Conservation (phyloP, 345 rosid genomes). For the Alliaria petiolata region DNA sequence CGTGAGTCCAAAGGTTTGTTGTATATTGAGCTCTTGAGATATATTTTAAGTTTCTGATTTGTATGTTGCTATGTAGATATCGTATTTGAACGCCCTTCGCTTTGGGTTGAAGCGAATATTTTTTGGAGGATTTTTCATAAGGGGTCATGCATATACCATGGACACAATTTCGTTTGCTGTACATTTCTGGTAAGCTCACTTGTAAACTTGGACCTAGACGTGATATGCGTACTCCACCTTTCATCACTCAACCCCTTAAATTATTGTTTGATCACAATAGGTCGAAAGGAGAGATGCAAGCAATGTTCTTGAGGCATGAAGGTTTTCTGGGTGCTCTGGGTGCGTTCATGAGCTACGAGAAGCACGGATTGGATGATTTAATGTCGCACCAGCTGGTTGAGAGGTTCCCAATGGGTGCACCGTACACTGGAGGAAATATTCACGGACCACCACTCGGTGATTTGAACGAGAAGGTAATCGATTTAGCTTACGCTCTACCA, state of each 20-base stretch:
- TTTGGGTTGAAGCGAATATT: slow-evolving; percentile 94
- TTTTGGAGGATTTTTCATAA: slow-evolving; percentile 95
- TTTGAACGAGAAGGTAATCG: slow-evolving; percentile 89
- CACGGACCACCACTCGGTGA: slow-evolving; percentile 97
- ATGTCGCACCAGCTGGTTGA: slow-evolving; percentile 98
- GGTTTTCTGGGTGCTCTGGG: slow-evolving; percentile 97
- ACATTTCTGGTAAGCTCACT: slow-evolving; percentile 77
- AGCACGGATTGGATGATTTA: slow-evolving; percentile 96
- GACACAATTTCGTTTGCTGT: slow-evolving; percentile 99
- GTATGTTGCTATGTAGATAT: slow-evolving; percentile 49
- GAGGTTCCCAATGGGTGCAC: slow-evolving; percentile 99
- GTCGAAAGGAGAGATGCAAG: slow-evolving; percentile 93
- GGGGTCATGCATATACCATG: slow-evolving; percentile 99
- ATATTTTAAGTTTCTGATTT: slow-evolving; percentile 5
- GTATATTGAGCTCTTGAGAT: not conserved
- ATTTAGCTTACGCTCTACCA: not conserved
- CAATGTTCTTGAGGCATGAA: slow-evolving; percentile 99
- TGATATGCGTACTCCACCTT: not conserved
- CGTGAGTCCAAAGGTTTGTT: not conserved
- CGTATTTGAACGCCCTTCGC: slow-evolving; percentile 90
- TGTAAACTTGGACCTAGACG: not conserved
- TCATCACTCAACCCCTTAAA: not conserved
- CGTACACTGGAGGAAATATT: slow-evolving; percentile 92
- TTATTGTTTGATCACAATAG: slow-evolving; percentile 36
- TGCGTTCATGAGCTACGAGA: slow-evolving; percentile 98